phyloP scores from a whole-genome alignment of 192 early-diverging fungal genomes.

The Entrophospora sp. region DNA sequence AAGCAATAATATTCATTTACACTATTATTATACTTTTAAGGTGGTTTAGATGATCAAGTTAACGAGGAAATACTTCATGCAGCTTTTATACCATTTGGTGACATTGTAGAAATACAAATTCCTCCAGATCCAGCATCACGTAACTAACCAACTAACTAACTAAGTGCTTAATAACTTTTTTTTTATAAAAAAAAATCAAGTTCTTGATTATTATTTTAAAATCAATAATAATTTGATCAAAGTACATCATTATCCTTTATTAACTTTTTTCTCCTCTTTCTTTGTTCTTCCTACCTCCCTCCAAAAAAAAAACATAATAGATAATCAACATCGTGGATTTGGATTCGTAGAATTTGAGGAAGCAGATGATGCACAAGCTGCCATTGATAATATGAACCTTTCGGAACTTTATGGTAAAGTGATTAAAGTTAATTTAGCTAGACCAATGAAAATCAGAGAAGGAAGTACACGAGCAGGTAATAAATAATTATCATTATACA shows the following conservation, averaged over 20 bases:
- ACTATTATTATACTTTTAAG: slow-evolving; percentile 23
- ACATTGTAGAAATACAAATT: slow-evolving; percentile 80
- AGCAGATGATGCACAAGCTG: slow-evolving; percentile 70
- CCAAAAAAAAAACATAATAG: too few relatives aligned
- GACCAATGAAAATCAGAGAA: slow-evolving; percentile 43
- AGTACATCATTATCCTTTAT: background rate
- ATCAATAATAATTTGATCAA: too few relatives aligned
- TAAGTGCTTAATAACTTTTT: background rate
- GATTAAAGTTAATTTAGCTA: slow-evolving; percentile 81
- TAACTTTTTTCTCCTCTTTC: background rate
- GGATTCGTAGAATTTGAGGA: slow-evolving; percentile 93
- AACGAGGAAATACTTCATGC: slow-evolving; percentile 70
- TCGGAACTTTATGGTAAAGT: slow-evolving; percentile 84
- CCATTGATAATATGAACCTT: slow-evolving; percentile 92
- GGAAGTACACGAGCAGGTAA: slow-evolving; percentile 34
- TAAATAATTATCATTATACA: background rate
- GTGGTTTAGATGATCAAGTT: slow-evolving; percentile 76
- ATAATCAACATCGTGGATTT: slow-evolving; percentile 81
- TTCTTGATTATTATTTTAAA: too few relatives aligned
- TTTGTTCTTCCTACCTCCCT: too few relatives aligned
- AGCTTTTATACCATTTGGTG: slow-evolving; percentile 95
- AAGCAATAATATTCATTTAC: background rate
- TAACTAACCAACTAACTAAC: slow-evolving; percentile 27
- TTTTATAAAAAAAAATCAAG: too few relatives aligned
- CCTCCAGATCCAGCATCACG: slow-evolving; percentile 74